phyloP scores from a whole-genome alignment of 129 eudicot genomes.

The Chrysanthemum lavandulifolium region DNA sequence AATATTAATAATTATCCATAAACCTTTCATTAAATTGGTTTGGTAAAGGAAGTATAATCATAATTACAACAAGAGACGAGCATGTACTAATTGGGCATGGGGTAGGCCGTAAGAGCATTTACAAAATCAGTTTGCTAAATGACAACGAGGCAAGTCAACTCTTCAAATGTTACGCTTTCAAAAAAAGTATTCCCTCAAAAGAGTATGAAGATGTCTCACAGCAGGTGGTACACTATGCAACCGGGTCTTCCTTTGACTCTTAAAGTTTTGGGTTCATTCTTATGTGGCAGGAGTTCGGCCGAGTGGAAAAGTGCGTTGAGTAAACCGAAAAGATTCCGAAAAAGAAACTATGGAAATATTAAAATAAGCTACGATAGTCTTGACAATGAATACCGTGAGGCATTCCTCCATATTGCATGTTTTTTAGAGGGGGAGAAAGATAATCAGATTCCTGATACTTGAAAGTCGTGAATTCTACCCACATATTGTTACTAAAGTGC shows the following conservation, averaged over 20 bases:
- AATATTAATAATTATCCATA: too few relatives aligned
- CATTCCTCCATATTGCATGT: slow-evolving; percentile 33
- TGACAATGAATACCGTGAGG: slow-evolving; percentile 14
- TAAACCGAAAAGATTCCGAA: slow-evolving; percentile 21
- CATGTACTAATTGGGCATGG: slow-evolving; percentile 4
- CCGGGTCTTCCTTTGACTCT: slow-evolving; percentile 30
- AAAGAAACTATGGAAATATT: slow-evolving; percentile 16
- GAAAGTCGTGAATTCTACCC: slow-evolving; percentile 25
- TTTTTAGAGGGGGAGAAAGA: slow-evolving; percentile 27
- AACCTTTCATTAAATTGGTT: too few relatives aligned
- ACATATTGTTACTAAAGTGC: slow-evolving; percentile 16
- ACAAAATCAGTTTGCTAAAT: slow-evolving; percentile 16
- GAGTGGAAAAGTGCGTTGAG: slow-evolving; percentile 28
- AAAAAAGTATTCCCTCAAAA: slow-evolving; percentile 15
- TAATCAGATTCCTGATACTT: slow-evolving; percentile 16
- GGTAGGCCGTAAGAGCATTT: slow-evolving; percentile 6
- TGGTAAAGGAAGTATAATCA: too few relatives aligned
- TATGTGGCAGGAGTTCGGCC: slow-evolving; percentile 13
- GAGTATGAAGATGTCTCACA: slow-evolving; percentile 15
- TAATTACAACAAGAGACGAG: too few relatives aligned
- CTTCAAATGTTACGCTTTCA: slow-evolving; percentile 24
- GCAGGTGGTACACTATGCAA: slow-evolving; percentile 20
- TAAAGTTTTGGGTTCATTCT: slow-evolving; percentile 27
- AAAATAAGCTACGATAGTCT: slow-evolving; percentile 32
- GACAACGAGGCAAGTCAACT: slow-evolving; percentile 19